phyloP scores from a whole-genome alignment of 495 filamentous ascomycete genomes.

The Sordaria brevicollis region DNA sequence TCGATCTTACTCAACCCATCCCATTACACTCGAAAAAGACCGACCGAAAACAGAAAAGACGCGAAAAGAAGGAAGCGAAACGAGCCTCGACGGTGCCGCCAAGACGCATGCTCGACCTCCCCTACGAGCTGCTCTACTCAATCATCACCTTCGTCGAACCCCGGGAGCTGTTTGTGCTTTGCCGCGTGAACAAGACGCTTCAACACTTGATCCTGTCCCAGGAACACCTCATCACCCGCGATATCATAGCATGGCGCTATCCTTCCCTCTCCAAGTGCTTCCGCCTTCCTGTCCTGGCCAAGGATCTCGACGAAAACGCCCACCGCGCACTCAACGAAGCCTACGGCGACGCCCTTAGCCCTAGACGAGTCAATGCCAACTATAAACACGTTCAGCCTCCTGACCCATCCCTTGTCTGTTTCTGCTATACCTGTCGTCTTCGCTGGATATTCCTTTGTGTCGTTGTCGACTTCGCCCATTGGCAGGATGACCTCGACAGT shows the following conservation, averaged over 20 bases:
- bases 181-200: conserved; percentile 24
- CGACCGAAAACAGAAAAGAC: conserved; percentile 33
- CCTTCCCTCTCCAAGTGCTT: conserved; percentile 37
- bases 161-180: conserved; percentile 35
- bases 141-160: conserved; percentile 34
- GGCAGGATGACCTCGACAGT: conserved; percentile 39
- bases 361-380: conserved; percentile 24
- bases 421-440: conserved; percentile 40
- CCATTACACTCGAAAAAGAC: conserved; percentile 39
- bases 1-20: conserved; percentile 20
- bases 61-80: conserved; percentile 22
- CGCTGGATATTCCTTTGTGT: conserved; percentile 43
- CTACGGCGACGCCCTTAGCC: conserved; percentile 6
- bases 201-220: conserved; percentile 29
- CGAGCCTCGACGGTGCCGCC: conserved; percentile 2
- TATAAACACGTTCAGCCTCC: conserved; percentile 38
- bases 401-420: conserved; percentile 32
- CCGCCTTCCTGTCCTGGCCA: conserved; percentile 31
- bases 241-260: conserved; percentile 34
- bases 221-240: conserved; percentile 26
- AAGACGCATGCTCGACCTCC: conserved; percentile 28
- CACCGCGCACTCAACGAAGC: conserved; percentile 18
- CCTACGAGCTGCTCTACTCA: conserved; percentile 38
- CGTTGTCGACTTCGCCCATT: conserved; percentile 43
- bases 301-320: conserved; percentile 25